These are phyloP conservation scores for Calocybe indica DNA, from an alignment of 768 basidiomycete species.

Conservation along the genomic window DNA sequence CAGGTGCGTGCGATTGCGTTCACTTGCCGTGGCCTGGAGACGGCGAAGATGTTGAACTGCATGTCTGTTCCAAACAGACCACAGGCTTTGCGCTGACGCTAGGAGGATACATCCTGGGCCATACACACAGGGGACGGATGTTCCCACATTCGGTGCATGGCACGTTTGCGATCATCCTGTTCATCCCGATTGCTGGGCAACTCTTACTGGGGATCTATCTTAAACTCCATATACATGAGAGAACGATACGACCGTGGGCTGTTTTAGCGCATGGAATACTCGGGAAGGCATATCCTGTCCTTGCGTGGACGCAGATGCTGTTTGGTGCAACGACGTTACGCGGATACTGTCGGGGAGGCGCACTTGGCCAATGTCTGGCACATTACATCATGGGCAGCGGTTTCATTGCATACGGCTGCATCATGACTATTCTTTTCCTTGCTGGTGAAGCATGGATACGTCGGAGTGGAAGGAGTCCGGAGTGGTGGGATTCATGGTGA, in stretches of 20 bases:
- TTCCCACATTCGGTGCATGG: slow-evolving; percentile 77
- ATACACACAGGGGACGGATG: slow-evolving; percentile 75
- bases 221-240: slow-evolving; percentile 86
- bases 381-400: slow-evolving; percentile 90
- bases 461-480: slow-evolving; percentile 66
- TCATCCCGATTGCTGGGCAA: slow-evolving; percentile 63
- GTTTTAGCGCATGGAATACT: slow-evolving; percentile 71
- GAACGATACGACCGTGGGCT: slow-evolving; percentile 62
- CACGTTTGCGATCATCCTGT: slow-evolving; percentile 55
- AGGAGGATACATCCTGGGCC: slow-evolving; percentile 77
- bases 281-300: slow-evolving; percentile 76
- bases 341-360: slow-evolving; percentile 75
- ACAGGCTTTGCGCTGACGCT: slow-evolving; percentile 64
- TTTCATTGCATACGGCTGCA: slow-evolving; percentile 81
- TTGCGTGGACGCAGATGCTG: slow-evolving; percentile 88
- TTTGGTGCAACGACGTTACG: slow-evolving; percentile 74
- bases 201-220: slow-evolving; percentile 78
- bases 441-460: slow-evolving; percentile 76
- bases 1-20: slow-evolving; percentile 44
- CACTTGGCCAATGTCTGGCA: slow-evolving; percentile 80
- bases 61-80: slow-evolving; percentile 31
- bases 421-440: slow-evolving; percentile 74
- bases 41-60: background rate
- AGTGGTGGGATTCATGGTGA: slow-evolving; percentile 81
- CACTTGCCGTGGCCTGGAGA: background rate